These are phyloP conservation scores for Claviceps sp. DNA, from an alignment of 2,329 filamentous ascomycete genomes.

Conservation along the genomic window DNA sequence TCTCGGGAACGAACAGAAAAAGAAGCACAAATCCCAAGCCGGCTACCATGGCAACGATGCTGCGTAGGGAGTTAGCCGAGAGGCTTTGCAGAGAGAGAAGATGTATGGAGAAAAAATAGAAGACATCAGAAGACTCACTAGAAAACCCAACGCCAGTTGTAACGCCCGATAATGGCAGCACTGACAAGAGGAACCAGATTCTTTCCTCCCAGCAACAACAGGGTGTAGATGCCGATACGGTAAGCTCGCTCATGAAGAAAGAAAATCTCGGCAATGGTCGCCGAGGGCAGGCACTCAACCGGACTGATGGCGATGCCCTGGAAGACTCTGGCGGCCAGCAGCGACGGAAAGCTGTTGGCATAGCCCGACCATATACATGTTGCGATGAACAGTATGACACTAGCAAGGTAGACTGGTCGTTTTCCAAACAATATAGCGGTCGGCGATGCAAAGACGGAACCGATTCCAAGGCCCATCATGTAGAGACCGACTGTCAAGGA, in stretches of 20 bases:
- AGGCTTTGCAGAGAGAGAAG: background rate
- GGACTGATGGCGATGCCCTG: slow-evolving; percentile 81
- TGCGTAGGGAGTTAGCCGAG: slow-evolving; percentile 18
- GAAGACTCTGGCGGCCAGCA: slow-evolving; percentile 71
- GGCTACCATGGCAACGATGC: slow-evolving; percentile 72
- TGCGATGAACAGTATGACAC: slow-evolving; percentile 62
- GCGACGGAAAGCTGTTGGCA: slow-evolving; percentile 68
- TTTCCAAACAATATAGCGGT: slow-evolving; percentile 89
- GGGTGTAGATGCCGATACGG: slow-evolving; percentile 82
- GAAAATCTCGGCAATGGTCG: slow-evolving; percentile 92
- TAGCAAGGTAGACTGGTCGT: slow-evolving; percentile 72
- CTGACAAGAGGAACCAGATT: slow-evolving; percentile 80
- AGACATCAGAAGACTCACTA: slow-evolving; percentile 38
- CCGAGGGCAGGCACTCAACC: slow-evolving; percentile 83
- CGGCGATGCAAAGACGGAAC: slow-evolving; percentile 71
- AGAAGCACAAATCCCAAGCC: slow-evolving; percentile 56
- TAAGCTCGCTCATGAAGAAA: slow-evolving; percentile 91
- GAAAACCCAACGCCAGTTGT: slow-evolving; percentile 85
- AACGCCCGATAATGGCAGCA: slow-evolving; percentile 63
- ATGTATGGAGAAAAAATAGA: background rate
- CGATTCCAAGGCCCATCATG: slow-evolving; percentile 85
- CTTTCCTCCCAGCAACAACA: slow-evolving; percentile 80
- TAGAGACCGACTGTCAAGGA: slow-evolving; percentile 82
- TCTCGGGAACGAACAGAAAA: slow-evolving; percentile 88
- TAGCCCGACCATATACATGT: slow-evolving; percentile 74